Conservation (phyloP, 257 asterid species). For the Plantago ovata region DNA sequence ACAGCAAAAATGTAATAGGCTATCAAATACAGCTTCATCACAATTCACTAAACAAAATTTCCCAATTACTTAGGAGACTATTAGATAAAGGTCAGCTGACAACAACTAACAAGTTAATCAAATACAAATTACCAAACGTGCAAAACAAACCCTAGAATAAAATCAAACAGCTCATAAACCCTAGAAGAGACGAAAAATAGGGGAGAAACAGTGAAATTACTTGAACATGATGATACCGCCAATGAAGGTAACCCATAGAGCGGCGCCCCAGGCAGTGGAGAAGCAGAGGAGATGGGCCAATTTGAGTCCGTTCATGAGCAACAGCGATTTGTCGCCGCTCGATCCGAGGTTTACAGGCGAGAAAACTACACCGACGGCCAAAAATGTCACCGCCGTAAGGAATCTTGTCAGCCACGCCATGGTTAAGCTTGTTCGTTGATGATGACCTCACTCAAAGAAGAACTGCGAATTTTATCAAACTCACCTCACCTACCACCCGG, state of each 20-base stretch:
- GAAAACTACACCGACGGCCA: slow-evolving; percentile 77
- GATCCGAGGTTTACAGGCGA: slow-evolving; percentile 89
- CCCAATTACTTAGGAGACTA: no score
- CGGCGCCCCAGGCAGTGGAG: slow-evolving; percentile 96
- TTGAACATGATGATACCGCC: slow-evolving; percentile 99
- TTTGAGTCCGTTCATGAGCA: slow-evolving; percentile 49
- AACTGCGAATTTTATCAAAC: no score
- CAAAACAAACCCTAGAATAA: no score
- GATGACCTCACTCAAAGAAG: background rate
- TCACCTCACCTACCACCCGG: no score
- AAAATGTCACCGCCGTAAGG: slow-evolving; percentile 64
- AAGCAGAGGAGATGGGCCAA: slow-evolving; percentile 84
- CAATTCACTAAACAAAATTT: no score
- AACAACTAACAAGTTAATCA: no score
- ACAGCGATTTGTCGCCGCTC: slow-evolving; percentile 48
- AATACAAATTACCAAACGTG: no score
- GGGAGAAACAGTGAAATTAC: slow-evolving; percentile 27
- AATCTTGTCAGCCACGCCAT: slow-evolving; percentile 94
- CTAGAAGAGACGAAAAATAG: no score
- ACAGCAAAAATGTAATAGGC: no score
- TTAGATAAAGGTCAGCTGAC: no score
- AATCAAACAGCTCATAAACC: no score
- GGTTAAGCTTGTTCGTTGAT: background rate
- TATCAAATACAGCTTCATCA: no score
- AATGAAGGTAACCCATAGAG: slow-evolving; percentile 96